Evolutionary conservation across 176 grass and related monocot genomes (phyloP).

Genomic region (Oryza australiensis): DNA sequence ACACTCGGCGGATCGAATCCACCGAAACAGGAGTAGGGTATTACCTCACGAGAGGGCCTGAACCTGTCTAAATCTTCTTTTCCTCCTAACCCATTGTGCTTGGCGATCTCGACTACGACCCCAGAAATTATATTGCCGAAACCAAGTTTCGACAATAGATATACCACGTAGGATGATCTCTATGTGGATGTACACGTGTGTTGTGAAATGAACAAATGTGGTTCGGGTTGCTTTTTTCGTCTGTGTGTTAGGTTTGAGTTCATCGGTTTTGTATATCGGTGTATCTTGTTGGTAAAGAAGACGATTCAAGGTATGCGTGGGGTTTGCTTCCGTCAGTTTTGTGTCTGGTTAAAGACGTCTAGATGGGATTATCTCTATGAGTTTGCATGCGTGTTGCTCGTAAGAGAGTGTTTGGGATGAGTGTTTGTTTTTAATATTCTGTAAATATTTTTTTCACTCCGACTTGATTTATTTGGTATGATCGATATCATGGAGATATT

Average conservation of each 20-base stretch:
- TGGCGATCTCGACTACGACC: too few species aligned
- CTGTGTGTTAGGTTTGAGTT: neutral
- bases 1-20: too few species aligned
- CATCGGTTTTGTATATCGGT: too few species aligned
- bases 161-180: neutral
- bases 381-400: neutral
- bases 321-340: neutral
- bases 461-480: neutral
- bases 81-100: too few species aligned
- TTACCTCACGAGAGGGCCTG: too few species aligned
- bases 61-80: too few species aligned
- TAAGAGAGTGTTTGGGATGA: neutral
- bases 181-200: too few species aligned
- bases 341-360: rapidly evolving
- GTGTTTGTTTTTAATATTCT: neutral
- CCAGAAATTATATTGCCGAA: too few species aligned
- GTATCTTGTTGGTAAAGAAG: too few species aligned
- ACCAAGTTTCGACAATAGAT: too few species aligned
- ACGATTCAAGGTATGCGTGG: neutral
- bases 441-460: neutral
- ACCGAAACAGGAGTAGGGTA: too few species aligned
- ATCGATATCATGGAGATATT: neutral
- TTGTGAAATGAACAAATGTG: neutral
- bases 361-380: neutral
- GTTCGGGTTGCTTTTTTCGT: neutral